These are phyloP conservation scores for Fraxinus albicans DNA, from an alignment of 305 asterid genomes.

Conservation along the genomic window DNA sequence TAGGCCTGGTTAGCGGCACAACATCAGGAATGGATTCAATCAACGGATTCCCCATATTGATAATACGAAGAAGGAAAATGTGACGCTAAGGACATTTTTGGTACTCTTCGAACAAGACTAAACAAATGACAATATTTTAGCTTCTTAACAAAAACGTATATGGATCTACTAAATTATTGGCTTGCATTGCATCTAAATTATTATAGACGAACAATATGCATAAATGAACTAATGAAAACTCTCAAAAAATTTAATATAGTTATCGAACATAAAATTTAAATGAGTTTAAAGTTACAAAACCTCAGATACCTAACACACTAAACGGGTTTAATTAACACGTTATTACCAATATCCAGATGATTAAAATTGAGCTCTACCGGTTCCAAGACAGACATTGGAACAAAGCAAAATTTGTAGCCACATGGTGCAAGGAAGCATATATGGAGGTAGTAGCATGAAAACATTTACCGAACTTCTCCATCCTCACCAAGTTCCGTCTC, in stretches of 20 bases:
- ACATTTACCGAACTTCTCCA: conserved; percentile 43
- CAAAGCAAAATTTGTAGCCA: background rate
- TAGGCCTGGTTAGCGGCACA: too few species aligned
- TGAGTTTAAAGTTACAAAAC: background rate
- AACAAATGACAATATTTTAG: background rate
- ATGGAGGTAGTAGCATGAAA: background rate
- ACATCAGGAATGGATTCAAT: too few species aligned
- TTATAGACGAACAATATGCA: background rate
- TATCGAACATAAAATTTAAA: background rate
- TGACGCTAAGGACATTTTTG: background rate
- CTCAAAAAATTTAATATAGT: background rate
- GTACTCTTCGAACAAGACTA: background rate
- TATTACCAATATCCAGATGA: background rate
- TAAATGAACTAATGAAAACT: background rate
- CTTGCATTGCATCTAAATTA: background rate
- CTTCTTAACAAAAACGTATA: background rate
- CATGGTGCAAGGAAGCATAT: background rate
- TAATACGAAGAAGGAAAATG: background rate
- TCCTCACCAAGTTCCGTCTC: conserved; percentile 45
- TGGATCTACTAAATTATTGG: background rate
- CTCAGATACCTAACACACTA: background rate
- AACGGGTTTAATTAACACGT: background rate
- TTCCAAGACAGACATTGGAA: background rate
- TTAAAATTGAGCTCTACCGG: background rate
- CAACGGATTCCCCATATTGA: too few species aligned